Evolutionary conservation across 2,329 filamentous ascomycete genomes (phyloP), one percentile per base, ranked within the genome.

Genomic region (Cladosporium sp.): DNA sequence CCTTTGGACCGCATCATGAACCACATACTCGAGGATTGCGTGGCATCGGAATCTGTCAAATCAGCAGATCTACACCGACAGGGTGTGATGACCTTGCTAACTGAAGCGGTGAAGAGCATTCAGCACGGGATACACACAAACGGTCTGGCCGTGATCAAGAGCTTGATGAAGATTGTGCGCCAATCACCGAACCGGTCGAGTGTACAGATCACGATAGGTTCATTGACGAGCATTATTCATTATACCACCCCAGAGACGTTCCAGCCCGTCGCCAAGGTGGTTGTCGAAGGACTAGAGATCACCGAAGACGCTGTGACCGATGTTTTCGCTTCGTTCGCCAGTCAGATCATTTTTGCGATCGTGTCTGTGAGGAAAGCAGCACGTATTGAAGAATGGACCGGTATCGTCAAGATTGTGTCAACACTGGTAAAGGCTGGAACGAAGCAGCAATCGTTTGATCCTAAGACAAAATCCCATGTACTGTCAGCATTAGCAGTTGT

Each of bases 41-140:
- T 80, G 51, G 77, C 75, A 37, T 78, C 81, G 12, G 81, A 81
- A 40, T 82, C 87, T 61, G 84, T 84, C 61, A 78, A 80, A 12
- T 60, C 65, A 9, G 61, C 66, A 14, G 64, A 68, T 47, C 80
- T 91, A 14, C 96, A 96, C 71, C 88, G 88, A 63, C 87, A 95
- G 70, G 94, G 93, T 58, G 74, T 97, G 47, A 97, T 96, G 90
- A 89, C 86, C 17, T 87, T 97, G 80, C 90, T 97, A 68, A 87
- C 91, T 3, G 93, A 97, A 73, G 87, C 92, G 8, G 82, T 86
- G 55, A 84, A 85, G 65, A 85, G 85, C 25, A 75, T 87, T 30
- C 83, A 86, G 62, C 72, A 77, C 51, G 80, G 79, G 0, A 70
- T 87, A 7, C 82, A 87, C 69, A 83, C 83, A 2, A 82, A 82